Base-by-base conservation (phyloP, 1,284 basidiomycete genomes). In the Earliella scabrosa region DNA sequence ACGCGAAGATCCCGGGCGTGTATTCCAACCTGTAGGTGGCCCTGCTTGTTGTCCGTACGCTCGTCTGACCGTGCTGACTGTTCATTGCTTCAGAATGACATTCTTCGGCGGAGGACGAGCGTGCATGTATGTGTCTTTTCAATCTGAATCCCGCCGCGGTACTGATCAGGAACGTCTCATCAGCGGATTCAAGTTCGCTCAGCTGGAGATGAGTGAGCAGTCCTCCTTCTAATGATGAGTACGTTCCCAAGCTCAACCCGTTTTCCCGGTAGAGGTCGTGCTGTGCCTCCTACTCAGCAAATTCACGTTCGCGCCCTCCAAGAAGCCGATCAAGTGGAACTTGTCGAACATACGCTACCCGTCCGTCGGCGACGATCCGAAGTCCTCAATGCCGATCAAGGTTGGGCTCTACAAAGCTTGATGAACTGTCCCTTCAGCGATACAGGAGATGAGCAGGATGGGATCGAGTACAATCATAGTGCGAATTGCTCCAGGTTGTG, bases 1-100 rank as follows among this genome's bases (percentile, higher is more conserved):
- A 57, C n/a, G 60, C 58, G 20, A 49, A 55, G n/a, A 51, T 67
- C 8, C 67, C 67, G 20, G 66, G 67, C 0, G 59, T 69, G 2
- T 69, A 66, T 49, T 59, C 61, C 2, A 59, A 66, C 31, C 45
- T 66, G 67, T 67, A 24, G 5, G 59, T 45, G 27, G 36, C 16
- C 23, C 34, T 4, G 6, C 50, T 55, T 27, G 7, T 16, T 7
- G 16, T 13, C 13, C 14, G 14, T n/a, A 18, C 14, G 26, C 23
- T 27, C 3, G 27, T 14, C 11, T 10, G 20, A 13, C 8, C 7
- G 1, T 31, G 14, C 5, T 16, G 14, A 14, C n/a, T 27, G 1
- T 2, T 36, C 20, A 13, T 29, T 16, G 16, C 14, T 5, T 21
- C 21, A 64, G 60, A 1, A 56, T 64, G 63, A 61, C 63, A 5